Base-by-base conservation (phyloP, 441 rosid genomes). In the Flueggea neowawraea region DNA sequence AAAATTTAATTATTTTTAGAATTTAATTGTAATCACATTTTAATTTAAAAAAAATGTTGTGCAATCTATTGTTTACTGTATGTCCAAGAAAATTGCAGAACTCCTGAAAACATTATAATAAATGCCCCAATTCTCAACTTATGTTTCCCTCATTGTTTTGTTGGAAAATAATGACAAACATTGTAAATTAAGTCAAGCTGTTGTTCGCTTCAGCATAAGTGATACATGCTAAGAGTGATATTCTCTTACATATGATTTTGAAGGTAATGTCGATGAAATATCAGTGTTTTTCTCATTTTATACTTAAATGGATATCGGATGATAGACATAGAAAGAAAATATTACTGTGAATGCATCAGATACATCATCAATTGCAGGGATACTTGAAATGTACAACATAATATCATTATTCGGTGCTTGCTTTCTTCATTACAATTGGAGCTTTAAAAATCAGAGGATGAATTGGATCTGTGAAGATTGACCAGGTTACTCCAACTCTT, bases 61-160 rank as follows among this genome's bases (percentile, higher is more conserved):
- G 66, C 86, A 86, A 82, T 72, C 97, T 50, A 89, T 86, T n/a
- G 94, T 96, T 62, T 89, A 83, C 50, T 89, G 94, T 69, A 73
- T 94, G 39, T 78, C 99, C 47, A 78, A 76, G 64, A 68, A 75
- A 54, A 82, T 94, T 11, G 86, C 81, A 9, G 74, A 75, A 64
- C 71, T 73, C 14, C 58, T 83, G 15, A 58, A 17, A 8, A 5
- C 0, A 36, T 36, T 4, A 5, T 55, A 7, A n/a, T 51, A 4
- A 51, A 13, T n/a, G 17, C 50, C n/a, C 1, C n/a, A 47, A 6
- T 6, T 6, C 45, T 43, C 45, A 9, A 51, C 15, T n/a, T 22
- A 22, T 2, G 28, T 22, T 0, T 22, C 28, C 1, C 28, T 0
- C 1, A 22, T 12, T 51, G 15, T 4, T 12, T 6, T 17, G 17